Percentiles rank a stretch among this genome's conserved stretches.
Conservation (phyloP, 1,284 basidiomycete species). For the Neolentinus lepideus region DNA sequence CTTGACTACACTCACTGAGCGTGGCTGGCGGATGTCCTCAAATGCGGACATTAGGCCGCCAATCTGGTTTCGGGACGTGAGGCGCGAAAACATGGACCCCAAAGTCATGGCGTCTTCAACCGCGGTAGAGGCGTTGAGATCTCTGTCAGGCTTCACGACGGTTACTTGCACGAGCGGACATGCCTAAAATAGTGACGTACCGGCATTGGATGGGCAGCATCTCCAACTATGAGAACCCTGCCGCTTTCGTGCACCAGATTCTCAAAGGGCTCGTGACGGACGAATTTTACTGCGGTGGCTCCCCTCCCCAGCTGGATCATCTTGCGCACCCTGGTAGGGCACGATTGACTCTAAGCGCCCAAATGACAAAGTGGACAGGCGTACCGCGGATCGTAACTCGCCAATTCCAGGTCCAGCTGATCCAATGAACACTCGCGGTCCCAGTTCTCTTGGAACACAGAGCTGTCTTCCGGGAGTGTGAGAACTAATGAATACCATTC, state of each 20-base stretch:
- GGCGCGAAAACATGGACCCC: conserved; percentile 18
- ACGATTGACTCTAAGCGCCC: no score
- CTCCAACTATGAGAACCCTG: conserved; percentile 11
- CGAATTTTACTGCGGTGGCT: background rate
- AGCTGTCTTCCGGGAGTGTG: background rate
- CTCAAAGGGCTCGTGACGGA: conserved; percentile 5
- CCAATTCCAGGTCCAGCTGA: background rate
- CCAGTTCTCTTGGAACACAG: background rate
- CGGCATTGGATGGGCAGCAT: conserved; percentile 14
- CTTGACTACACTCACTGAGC: conserved; percentile 9
- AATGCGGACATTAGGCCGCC: conserved; percentile 16
- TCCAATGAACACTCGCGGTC: background rate
- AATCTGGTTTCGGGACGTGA: conserved; percentile 14
- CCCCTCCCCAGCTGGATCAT: background rate
- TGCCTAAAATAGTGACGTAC: conserved; percentile 5
- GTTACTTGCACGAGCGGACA: background rate
- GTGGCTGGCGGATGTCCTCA: conserved; percentile 18
- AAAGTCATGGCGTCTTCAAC: conserved; percentile 23
- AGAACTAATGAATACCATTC: background rate
- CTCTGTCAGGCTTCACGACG: conserved; percentile 14
- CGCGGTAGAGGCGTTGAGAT: conserved; percentile 16
- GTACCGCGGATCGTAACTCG: background rate
- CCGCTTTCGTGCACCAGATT: conserved; percentile 13
- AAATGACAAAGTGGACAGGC: no score
- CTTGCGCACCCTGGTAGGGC: conserved; percentile 1